Evolutionary conservation across 2,329 filamentous ascomycete species (phyloP), one percentile per base, ranked within the genome.

Genomic region (Fusarium incarnatum): DNA sequence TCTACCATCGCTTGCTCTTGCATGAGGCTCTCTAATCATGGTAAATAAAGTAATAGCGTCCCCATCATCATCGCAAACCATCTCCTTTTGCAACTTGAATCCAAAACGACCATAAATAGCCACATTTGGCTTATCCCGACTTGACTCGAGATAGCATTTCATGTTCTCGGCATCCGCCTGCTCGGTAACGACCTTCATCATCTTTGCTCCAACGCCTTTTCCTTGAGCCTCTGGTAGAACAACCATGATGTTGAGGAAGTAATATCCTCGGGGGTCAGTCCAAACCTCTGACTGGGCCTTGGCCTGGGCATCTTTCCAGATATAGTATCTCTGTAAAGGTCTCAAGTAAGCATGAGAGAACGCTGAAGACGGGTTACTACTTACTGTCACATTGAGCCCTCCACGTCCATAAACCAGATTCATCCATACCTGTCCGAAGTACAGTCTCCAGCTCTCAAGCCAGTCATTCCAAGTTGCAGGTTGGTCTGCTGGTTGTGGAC

Each of bases 241-340:
- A 0, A 91, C 90, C 73, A 93, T 88, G 65, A 93, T 92, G 74
- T 93, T 94, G 69, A 91, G 90, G 71, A 93, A 93, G 74, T 92
- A 93, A 74, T 93, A 93, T 0, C 91, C 91, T 8, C 84, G 82
- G 0, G 85, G 83, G 60, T 92, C 89, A 0, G 82, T 87, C 91
- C 91, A 93, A 6, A 92, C 79, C 27, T 86, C 80, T 0, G 81
- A 80, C 58, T 93, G 91, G 1, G 87, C 88, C 41, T 86, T 81
- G 0, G 85, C 83, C 77, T 94, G 91, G 8, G 86, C 83, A 7
- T 83, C 83, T 75, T 93, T 93, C 91, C 90, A 93, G 70, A 92
- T 91, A 78, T 87, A 90, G 76, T 93, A 93, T 8, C 91, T 86
- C 79, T 85, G 56, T 12, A 4, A 8, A 4, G 8, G 16, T 3